Percentiles rank a stretch among this genome's conserved stretches.
phyloP scores from a whole-genome alignment of 305 asterid species.

The Caryopteris hybrid region DNA sequence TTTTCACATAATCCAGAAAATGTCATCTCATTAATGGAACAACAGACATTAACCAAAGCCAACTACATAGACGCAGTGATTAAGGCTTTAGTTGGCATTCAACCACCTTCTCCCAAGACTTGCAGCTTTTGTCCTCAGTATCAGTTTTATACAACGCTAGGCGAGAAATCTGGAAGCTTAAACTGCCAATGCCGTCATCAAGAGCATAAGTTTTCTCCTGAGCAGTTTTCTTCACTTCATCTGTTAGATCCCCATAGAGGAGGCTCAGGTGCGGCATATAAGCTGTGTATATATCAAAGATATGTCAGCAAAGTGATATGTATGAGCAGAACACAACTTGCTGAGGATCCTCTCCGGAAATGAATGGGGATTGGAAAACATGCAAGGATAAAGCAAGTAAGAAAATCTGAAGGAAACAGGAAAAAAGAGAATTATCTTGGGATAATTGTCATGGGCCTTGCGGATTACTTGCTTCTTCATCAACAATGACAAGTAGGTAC shows the following conservation, averaged over 20 bases:
- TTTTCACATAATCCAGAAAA: neutral
- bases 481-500: neutral
- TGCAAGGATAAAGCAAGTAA: neutral
- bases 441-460: neutral
- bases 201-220: constrained; percentile 58
- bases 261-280: constrained; percentile 97
- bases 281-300: constrained; percentile 41
- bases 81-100: constrained; percentile 42
- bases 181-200: constrained; percentile 46
- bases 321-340: neutral
- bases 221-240: constrained; percentile 67
- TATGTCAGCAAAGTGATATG: constrained; percentile 7
- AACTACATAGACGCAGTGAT: neutral
- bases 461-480: neutral
- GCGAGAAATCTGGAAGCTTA: constrained; percentile 52
- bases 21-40: constrained; percentile 20
- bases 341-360: neutral
- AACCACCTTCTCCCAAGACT: constrained; percentile 86
- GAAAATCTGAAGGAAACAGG: neutral
- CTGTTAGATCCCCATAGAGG: constrained; percentile 65
- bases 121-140: constrained; percentile 66
- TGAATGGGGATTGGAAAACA: neutral
- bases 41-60: neutral
- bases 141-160: constrained; percentile 73
- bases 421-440: neutral